Conservation (phyloP, 441 rosid species). For the Erodium chrysanthum region DNA sequence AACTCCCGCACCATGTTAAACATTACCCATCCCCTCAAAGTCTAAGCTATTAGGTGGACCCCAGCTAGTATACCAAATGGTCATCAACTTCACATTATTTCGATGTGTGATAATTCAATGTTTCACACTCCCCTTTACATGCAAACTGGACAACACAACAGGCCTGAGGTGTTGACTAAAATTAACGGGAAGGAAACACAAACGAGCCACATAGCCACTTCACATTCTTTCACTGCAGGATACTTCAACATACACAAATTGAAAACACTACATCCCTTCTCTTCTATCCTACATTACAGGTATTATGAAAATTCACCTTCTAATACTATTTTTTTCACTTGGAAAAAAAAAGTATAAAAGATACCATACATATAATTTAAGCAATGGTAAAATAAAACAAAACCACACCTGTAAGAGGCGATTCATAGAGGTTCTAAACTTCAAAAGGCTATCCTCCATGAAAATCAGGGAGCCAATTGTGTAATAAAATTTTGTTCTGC, state of each 20-base stretch:
- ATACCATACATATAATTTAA: too few relatives aligned
- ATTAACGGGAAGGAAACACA: too few relatives aligned
- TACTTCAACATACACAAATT: too few relatives aligned
- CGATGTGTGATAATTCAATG: too few relatives aligned
- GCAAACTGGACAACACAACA: too few relatives aligned
- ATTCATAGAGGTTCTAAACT: slow-evolving; percentile 95
- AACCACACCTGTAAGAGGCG: slow-evolving; percentile 57
- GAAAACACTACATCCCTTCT: not conserved
- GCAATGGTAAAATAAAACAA: not conserved
- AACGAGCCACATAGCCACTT: too few relatives aligned
- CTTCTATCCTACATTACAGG: not conserved
- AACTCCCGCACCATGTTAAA: not conserved
- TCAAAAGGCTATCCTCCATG: slow-evolving; percentile 90
- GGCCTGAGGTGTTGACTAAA: too few relatives aligned
- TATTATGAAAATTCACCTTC: not conserved
- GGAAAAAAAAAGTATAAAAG: not conserved
- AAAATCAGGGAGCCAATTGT: slow-evolving; percentile 93
- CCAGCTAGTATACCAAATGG: not conserved
- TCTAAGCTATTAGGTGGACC: not conserved
- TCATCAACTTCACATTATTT: not conserved
- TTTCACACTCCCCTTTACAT: too few relatives aligned
- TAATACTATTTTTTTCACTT: not conserved
- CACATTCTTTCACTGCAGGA: too few relatives aligned
- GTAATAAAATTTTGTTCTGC: slow-evolving; percentile 93
- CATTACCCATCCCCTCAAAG: not conserved